Evolutionary conservation across 2,329 filamentous ascomycete genomes (phyloP).

Genomic region (Sclerotinia minor): DNA sequence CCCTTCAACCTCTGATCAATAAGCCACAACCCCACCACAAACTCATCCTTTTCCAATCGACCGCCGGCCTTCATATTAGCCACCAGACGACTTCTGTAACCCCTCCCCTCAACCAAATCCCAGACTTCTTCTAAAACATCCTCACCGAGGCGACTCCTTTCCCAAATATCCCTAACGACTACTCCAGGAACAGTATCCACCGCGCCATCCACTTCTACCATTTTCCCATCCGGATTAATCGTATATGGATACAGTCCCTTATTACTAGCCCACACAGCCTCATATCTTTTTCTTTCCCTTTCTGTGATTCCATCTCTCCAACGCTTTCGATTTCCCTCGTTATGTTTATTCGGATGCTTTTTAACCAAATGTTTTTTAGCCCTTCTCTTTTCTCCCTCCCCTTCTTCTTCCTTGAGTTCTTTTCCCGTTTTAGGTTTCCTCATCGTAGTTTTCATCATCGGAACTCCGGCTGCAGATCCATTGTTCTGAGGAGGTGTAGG

Average conservation of each 20-base stretch:
- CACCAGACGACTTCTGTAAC: constrained; percentile 48
- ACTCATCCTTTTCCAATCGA: constrained; percentile 65
- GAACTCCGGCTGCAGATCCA: not conserved
- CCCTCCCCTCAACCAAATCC: constrained; percentile 69
- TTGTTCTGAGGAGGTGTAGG: constrained; percentile 1
- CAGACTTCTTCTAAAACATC: constrained; percentile 75
- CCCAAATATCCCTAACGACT: constrained; percentile 70
- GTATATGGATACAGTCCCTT: constrained; percentile 60
- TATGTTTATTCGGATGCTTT: constrained; percentile 70
- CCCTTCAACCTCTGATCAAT: constrained; percentile 80
- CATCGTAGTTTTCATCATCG: constrained; percentile 17
- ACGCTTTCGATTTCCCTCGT: constrained; percentile 71
- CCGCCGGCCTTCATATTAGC: constrained; percentile 61
- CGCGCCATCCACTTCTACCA: constrained; percentile 66
- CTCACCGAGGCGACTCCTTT: constrained; percentile 63
- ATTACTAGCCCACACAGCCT: constrained; percentile 83
- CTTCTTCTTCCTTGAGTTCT: constrained; percentile 55
- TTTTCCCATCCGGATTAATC: constrained; percentile 72
- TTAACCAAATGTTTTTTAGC: constrained; percentile 57
- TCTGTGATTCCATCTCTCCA: constrained; percentile 76
- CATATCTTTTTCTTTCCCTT: constrained; percentile 75
- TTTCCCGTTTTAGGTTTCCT: constrained; percentile 61
- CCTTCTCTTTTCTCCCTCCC: constrained; percentile 52
- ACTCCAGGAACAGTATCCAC: constrained; percentile 49
- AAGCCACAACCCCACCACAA: constrained; percentile 81